These are phyloP conservation scores for Podospora pseudopauciseta DNA, from an alignment of 495 filamentous ascomycete species.

Conservation along the genomic window DNA sequence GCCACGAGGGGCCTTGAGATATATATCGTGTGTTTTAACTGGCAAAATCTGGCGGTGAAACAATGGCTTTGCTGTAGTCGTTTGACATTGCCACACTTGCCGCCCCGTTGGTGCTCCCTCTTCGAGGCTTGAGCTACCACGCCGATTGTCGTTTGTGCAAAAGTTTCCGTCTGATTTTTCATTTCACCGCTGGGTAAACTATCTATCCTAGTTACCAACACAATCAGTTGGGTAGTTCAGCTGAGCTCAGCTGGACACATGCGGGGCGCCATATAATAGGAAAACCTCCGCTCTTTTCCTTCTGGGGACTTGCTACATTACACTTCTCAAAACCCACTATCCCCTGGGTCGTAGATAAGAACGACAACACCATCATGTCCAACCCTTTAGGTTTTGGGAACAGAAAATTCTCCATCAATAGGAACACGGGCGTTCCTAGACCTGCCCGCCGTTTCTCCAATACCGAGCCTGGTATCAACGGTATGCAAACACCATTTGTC, in stretches of 20 bases:
- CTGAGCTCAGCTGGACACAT: not conserved
- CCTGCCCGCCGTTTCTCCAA: constrained; percentile 50
- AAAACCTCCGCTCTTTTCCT: not conserved
- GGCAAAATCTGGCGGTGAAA: not conserved
- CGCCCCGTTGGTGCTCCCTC: not conserved
- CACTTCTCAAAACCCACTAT: not conserved
- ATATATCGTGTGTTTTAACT: not conserved
- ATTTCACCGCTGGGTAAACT: not conserved
- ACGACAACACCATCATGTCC: constrained; percentile 33
- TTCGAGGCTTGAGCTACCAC: not conserved
- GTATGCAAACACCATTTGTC: constrained; percentile 25
- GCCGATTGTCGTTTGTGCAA: not conserved
- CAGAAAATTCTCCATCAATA: constrained; percentile 57
- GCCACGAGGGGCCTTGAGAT: not conserved
- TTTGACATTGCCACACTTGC: not conserved
- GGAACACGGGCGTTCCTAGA: constrained; percentile 51
- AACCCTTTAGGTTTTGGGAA: constrained; percentile 36
- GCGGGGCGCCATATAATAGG: not conserved
- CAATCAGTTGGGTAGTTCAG: not conserved
- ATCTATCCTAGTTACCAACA: no score
- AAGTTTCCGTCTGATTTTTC: not conserved
- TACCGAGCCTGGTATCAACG: constrained; percentile 48
- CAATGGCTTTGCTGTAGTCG: not conserved
- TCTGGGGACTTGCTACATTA: not conserved
- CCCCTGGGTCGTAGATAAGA: not conserved